phyloP scores from a whole-genome alignment of 202 grass and related monocot species.

The Panicum hallii region DNA sequence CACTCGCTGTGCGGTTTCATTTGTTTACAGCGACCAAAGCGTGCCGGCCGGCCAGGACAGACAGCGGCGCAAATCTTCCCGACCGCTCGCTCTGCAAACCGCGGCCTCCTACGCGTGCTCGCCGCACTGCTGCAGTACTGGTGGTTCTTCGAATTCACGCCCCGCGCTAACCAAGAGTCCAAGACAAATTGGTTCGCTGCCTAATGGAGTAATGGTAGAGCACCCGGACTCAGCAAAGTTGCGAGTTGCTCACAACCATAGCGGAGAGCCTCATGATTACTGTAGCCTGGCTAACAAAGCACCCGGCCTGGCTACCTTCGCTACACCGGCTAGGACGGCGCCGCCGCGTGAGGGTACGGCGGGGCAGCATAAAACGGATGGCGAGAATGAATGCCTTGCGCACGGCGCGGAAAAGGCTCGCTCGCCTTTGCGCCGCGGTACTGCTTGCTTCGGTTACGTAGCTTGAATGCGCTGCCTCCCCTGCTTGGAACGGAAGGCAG shows the following conservation, averaged over 20 bases:
- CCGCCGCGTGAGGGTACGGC: neutral
- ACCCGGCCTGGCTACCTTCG: neutral
- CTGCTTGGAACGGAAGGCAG: conserved; percentile 34
- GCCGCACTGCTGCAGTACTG: neutral
- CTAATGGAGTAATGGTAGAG: neutral
- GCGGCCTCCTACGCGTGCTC: neutral
- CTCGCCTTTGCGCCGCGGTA: conserved; percentile 10
- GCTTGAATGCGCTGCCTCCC: conserved; percentile 55
- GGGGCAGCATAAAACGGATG: neutral
- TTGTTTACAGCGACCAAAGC: conserved; percentile 11
- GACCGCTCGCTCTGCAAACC: neutral
- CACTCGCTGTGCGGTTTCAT: neutral
- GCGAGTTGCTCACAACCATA: neutral
- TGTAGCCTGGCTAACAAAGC: neutral
- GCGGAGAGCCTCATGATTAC: conserved; percentile 15
- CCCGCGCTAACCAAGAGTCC: neutral
- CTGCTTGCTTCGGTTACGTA: conserved; percentile 26
- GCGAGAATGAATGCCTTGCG: conserved; percentile 36
- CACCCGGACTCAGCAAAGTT: neutral
- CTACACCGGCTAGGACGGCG: conserved; percentile 35
- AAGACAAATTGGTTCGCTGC: too few relatives aligned
- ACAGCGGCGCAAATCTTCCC: conserved; percentile 17
- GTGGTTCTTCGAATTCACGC: neutral
- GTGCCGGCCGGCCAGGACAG: neutral
- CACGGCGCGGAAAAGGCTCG: neutral